Base-by-base conservation (phyloP, 306 rosid species). In the Cicer pinnatifidum region DNA sequence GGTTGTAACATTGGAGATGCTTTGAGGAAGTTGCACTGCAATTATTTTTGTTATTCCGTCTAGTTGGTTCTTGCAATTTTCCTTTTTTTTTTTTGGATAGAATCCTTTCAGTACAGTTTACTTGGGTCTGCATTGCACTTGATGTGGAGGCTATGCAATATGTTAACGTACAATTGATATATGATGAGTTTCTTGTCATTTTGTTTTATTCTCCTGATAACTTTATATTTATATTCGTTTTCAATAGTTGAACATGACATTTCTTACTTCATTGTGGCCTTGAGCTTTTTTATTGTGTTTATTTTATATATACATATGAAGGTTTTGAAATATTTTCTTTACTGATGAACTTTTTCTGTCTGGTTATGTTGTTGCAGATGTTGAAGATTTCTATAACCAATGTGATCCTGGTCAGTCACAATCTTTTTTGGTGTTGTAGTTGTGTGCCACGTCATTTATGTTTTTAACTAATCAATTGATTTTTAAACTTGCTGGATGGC, bases 391-490 rank as follows among this genome's bases (percentile, higher is more conserved):
- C 86, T 88, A 79, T 79, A 90, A 71, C 77, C 90, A 87, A 81
- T 93, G 98, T 62, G 97, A 90, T 82, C 98, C 98, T 39, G 98
- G 97, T 93, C 64, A 81, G 82, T 48, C 65, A 3, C 61, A 6
- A 76, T 54, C 60, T 9, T 52, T 51, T 62, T 53, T 69, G 9
- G n/a, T 3, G 10, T 67, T 10, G 52, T 44, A 33, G 53, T 46
- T 62, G 35, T 73, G 38, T 64, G 19, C 37, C 33, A 19, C n/a
- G 12, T 44, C 35, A 53, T 47, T 48, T 75, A 65, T 72, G 39
- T 47, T 56, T 68, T 17, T 48, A 50, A 69, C 46, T 47, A 4
- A 43, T 68, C 44, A 46, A 20, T 60, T 60, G 46, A 10, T n/a
- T 58, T 82, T 78, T 73, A 45, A 8, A 69, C 71, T 69, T 62